Base-by-base conservation (phyloP, 306 rosid species). In the Cucurbita pepo region DNA sequence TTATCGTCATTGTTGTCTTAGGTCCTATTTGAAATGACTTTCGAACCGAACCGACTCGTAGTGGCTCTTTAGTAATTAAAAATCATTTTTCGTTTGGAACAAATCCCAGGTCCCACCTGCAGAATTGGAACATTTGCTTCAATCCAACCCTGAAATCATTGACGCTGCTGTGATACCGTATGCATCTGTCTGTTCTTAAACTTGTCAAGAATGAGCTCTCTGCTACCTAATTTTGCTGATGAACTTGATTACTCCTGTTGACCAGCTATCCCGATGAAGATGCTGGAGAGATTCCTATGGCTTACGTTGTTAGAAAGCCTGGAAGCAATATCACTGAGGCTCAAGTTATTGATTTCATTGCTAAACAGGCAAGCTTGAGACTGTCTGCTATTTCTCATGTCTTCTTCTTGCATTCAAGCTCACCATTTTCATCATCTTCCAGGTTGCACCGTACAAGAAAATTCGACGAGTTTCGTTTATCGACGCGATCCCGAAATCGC, bases 401-500 rank as follows among this genome's bases (percentile, higher is more conserved):
- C 21, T 48, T 22, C 34, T 43, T 15, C 44, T 48, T 69, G 3
- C 56, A 43, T 44, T 65, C 71, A 44, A 40, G 19, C 1, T 18
- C 2, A 48, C 44, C 9, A 36, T 12, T 4, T 74, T 21, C 45
- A 61, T 78, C 6, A 51, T 78, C 5, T 77, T 79, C 77, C 84
- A 94, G 99, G 99, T 94, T 67, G 77, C 97, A 1, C 96, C 97
- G 1, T 91, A 94, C 92, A 91, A 94, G 88, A 94, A 94, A 82
- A 83, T 94, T 36, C 80, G 97, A 2, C 90, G 90, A 2, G 92
- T 94, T 7, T 79, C 89, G 14, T 89, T 90, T 78, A 71, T 86
- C 55, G 83, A 83, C 75, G 72, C 92, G 3, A 91, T 91, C 34
- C 96, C 96, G 5, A 94, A 94, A 83, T 83, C 89, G 77, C 89